Base-by-base conservation (phyloP, 1,284 basidiomycete genomes). In the Porphyrellus sp. region DNA sequence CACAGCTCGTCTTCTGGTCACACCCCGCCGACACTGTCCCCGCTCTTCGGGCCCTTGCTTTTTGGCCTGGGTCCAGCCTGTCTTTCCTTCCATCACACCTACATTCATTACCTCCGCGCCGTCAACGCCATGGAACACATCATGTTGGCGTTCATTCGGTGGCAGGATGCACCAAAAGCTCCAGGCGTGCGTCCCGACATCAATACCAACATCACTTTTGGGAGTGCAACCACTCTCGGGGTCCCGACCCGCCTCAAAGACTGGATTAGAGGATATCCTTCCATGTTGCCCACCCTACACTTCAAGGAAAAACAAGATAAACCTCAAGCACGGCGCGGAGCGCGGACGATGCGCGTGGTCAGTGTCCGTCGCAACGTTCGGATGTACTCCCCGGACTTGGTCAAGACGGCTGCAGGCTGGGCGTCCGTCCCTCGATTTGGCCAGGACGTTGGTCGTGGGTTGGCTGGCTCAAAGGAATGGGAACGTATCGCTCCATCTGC, bases 51-150 rank as follows among this genome's bases (percentile, higher is more conserved):
- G 0, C 90, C 88, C 6, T 76, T 90, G 23, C 71, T 97, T 37
- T 95, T 96, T 60, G 90, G 90, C 35, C 78, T 93, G 51, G 85
- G 80, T 13, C 74, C 77, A 18, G 78, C 81, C 41, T 75, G 69
- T 43, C 78, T 79, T 49, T 77, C 86, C 2, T 92, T 92, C 70
- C 85, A 88, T 52, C 79, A 82, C 61, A 82, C 89, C 2, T 95
- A 96, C 67, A 70, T 81, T 16, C 81, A 85, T 62, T 96, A 93
- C 65, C 82, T 94, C 40, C 84, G 86, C 45, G 77, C 89, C 16
- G 85, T 88, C 2, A 83, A 85, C 35, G 93, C 93, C 1, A 89
- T 89, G 51, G 93, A 97, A 66, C 93, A 97, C 60, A 74, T 97
- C 46, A 74, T 96, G 12, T 80, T 96, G 16, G 79, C 91, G 0